A percentile compares a stretch with the other conserved stretches of the same genome.
phyloP scores from a whole-genome alignment of 495 filamentous ascomycete species.

The Aspergillus heteromorphus region DNA sequence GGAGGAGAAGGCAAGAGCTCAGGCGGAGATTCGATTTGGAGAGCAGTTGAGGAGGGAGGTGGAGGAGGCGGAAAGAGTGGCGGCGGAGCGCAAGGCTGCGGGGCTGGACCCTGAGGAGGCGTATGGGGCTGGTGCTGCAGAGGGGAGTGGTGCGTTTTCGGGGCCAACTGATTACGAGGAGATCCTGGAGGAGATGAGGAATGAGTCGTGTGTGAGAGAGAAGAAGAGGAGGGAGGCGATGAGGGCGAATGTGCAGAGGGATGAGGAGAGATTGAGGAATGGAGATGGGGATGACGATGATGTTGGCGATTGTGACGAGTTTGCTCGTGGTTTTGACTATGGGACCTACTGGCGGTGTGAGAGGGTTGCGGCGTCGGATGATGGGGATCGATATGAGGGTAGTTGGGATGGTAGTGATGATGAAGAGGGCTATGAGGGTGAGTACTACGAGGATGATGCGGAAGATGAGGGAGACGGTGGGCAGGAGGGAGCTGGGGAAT shows the following conservation, averaged over 20 bases:
- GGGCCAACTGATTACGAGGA: too few species aligned
- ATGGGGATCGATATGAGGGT: background rate
- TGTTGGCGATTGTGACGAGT: slow-evolving; percentile 3
- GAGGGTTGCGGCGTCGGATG: background rate
- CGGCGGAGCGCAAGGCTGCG: background rate
- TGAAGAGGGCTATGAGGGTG: background rate
- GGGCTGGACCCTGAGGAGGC: background rate
- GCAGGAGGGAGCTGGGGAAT: background rate
- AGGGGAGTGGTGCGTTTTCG: too few species aligned
- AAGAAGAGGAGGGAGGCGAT: background rate
- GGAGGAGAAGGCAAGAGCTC: slow-evolving; percentile 16
- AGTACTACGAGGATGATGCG: background rate
- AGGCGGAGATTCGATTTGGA: slow-evolving; percentile 14
- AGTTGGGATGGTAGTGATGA: background rate
- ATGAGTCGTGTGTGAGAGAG: background rate
- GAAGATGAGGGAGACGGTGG: background rate
- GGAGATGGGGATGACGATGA: slow-evolving; percentile 1
- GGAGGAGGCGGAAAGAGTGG: background rate
- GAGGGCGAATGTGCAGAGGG: background rate
- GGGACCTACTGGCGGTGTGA: background rate
- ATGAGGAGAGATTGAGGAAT: slow-evolving; percentile 8
- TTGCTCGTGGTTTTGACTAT: too few species aligned
- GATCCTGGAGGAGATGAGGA: background rate
- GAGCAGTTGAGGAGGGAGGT: slow-evolving; percentile 6
- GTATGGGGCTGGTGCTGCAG: background rate